Percentiles rank a stretch among this genome's conserved stretches.
Conservation (phyloP, 495 filamentous ascomycete species). For the Aspergillus panamensis region DNA sequence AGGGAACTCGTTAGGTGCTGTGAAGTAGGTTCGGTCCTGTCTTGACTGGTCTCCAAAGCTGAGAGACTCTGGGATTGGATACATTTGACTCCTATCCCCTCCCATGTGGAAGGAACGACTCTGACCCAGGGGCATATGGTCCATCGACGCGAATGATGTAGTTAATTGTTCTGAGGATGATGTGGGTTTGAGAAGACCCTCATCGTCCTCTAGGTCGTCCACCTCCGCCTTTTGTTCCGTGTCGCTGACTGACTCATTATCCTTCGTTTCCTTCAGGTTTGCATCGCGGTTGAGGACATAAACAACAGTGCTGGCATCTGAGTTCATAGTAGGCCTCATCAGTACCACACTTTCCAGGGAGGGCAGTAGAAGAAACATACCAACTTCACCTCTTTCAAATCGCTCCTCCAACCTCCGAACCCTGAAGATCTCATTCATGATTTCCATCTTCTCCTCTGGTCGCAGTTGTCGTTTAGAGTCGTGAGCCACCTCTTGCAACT, state of each 20-base stretch:
- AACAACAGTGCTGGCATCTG: slow-evolving; percentile 37
- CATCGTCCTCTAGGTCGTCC: slow-evolving; percentile 27
- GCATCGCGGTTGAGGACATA: slow-evolving; percentile 40
- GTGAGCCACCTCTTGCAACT: slow-evolving; percentile 40
- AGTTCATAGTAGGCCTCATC: slow-evolving; percentile 2
- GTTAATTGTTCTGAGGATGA: slow-evolving; percentile 34
- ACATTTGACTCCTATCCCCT: slow-evolving; percentile 20
- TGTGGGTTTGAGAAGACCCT: slow-evolving; percentile 31
- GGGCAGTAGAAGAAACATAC: slow-evolving; percentile 30
- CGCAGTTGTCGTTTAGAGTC: slow-evolving; percentile 41
- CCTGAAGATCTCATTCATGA: slow-evolving; percentile 52
- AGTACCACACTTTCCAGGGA: neutral
- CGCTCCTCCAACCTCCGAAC: slow-evolving; percentile 54
- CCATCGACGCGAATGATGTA: slow-evolving; percentile 31
- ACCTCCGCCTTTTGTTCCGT: slow-evolving; percentile 24
- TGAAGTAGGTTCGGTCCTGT: slow-evolving; percentile 33
- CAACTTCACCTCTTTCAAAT: slow-evolving; percentile 49
- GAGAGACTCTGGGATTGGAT: slow-evolving; percentile 33
- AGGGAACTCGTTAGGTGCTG: slow-evolving; percentile 31
- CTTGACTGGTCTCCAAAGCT: slow-evolving; percentile 33
- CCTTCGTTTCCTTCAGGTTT: slow-evolving; percentile 38
- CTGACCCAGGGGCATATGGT: slow-evolving; percentile 23
- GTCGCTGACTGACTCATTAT: slow-evolving; percentile 32
- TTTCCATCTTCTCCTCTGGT: slow-evolving; percentile 34
- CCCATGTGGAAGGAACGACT: slow-evolving; percentile 20